Evolutionary conservation across 108 stramenopile genomes (phyloP), one percentile per base, ranked within the genome.

Genomic region (Hondaea fermentalgiana): DNA sequence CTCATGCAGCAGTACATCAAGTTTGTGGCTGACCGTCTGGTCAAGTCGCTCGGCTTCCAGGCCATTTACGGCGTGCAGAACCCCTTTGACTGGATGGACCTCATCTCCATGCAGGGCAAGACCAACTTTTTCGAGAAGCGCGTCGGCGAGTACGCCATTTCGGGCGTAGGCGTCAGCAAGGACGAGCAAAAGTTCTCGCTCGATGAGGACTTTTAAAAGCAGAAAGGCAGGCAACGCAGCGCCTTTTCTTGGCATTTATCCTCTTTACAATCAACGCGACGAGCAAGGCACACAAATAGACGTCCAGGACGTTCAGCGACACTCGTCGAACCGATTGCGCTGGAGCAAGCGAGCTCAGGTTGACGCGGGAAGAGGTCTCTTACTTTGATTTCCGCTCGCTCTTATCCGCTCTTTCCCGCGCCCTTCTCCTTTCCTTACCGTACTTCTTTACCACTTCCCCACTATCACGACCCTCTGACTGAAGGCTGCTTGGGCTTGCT

Each of bases 31-130:
- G 99, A 99, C 93, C 95, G 99, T 5, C 92, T 99, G 60, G 72
- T 99, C 60, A 92, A 91, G 25, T 95, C 97, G 47, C 93, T 99
- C 35, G 97, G 96, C 87, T 95, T 91, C 92, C 51, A 89, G 76
- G 96, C 96, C 92, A 88, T 93, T 72, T 99, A 98, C 95, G 92
- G 93, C 57, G 91, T 95, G 35, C 58, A 69, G 60, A 99, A 99
- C 90, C 99, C 99, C 8, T 99, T 99, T 90, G 98, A 99, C 72
- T 96, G 97, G 97, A 99, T 99, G 99, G 98, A 99, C 57, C 96
- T 98, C 94, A 99, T 99, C 87, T 96, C 96, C 4, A 95, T 99
- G 23, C 97, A 99, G 91, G 98, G 98, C 42, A 98, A 98, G 94
- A 97, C 98, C 47, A 98, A 98, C 95, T 98, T 98, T 92, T 92